A percentile compares a stretch with the other conserved stretches of the same genome.
phyloP scores from a whole-genome alignment of 139 green algal species.

The Chlorokybus atmophyticus region DNA sequence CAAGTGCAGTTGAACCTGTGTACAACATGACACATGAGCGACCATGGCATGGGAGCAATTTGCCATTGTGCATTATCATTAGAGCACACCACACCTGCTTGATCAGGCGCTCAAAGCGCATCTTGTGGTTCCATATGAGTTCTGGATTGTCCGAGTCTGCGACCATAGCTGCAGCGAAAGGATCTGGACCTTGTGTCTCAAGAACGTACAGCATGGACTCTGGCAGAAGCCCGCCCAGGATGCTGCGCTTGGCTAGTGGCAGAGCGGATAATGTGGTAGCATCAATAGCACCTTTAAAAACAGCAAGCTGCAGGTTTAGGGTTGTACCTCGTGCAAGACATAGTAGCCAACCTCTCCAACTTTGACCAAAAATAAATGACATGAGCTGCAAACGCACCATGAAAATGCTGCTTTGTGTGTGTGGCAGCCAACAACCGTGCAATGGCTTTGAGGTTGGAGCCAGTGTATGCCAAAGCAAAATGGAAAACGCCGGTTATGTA shows the following conservation, averaged over 20 bases:
- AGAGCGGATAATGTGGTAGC: neutral
- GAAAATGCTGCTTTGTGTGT: neutral
- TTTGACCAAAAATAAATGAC: too few species aligned
- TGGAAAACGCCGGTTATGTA: slow-evolving; percentile 76
- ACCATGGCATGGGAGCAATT: neutral
- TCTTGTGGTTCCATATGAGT: slow-evolving; percentile 81
- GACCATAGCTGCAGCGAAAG: slow-evolving; percentile 27
- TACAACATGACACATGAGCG: neutral
- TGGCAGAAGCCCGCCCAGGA: slow-evolving; percentile 72
- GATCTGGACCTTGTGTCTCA: slow-evolving; percentile 19
- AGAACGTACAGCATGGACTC: slow-evolving; percentile 81
- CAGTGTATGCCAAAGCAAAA: slow-evolving; percentile 73
- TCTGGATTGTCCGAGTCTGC: slow-evolving; percentile 79
- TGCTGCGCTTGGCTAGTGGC: slow-evolving; percentile 44
- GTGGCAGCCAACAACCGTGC: slow-evolving; percentile 32
- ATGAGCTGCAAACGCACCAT: neutral
- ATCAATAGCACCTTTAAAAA: slow-evolving; percentile 9
- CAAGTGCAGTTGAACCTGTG: slow-evolving; percentile 20
- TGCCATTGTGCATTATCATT: neutral
- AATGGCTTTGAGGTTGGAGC: slow-evolving; percentile 60
- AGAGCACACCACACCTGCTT: slow-evolving; percentile 26
- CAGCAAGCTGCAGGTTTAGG: slow-evolving; percentile 20
- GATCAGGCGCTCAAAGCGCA: slow-evolving; percentile 64
- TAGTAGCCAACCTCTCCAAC: too few species aligned
- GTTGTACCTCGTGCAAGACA: too few species aligned